phyloP scores from a whole-genome alignment of 148 eudicot genomes.

The Chenopodium formosanum region DNA sequence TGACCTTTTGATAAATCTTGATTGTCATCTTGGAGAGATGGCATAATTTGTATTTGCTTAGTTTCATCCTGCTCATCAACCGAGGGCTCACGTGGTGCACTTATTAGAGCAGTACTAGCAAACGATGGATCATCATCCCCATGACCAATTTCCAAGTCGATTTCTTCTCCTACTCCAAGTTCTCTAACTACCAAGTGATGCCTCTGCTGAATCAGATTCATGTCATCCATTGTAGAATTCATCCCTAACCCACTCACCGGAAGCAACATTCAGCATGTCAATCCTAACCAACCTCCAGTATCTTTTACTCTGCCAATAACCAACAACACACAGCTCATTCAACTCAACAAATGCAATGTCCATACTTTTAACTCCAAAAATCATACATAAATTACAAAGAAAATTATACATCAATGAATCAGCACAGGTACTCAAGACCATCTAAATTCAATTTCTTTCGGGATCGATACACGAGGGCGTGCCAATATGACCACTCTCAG shows the following conservation, averaged over 20 bases:
- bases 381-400: background rate
- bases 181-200: constrained; percentile 89
- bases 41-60: constrained; percentile 62
- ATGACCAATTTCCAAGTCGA: constrained; percentile 88
- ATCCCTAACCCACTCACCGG: constrained; percentile 67
- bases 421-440: background rate
- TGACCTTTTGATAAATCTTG: constrained; percentile 75
- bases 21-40: constrained; percentile 61
- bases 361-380: constrained; percentile 8
- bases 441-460: background rate
- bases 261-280: constrained; percentile 94
- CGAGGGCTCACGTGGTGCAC: constrained; percentile 63
- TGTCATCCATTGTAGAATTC: constrained; percentile 92
- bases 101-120: constrained; percentile 54
- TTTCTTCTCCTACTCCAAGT: constrained; percentile 86
- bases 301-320: constrained; percentile 18
- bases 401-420: background rate
- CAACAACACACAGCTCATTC: constrained; percentile 10
- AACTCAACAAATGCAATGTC: background rate
- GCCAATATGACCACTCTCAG: too few relatives aligned
- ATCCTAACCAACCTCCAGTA: constrained; percentile 24
- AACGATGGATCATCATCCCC: constrained; percentile 84
- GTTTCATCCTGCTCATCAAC: constrained; percentile 71
- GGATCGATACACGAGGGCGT: too few relatives aligned
- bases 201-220: constrained; percentile 83